These are phyloP conservation scores for Penicillium sp. DNA, from an alignment of 2,329 filamentous ascomycete species.

Conservation along the genomic window DNA sequence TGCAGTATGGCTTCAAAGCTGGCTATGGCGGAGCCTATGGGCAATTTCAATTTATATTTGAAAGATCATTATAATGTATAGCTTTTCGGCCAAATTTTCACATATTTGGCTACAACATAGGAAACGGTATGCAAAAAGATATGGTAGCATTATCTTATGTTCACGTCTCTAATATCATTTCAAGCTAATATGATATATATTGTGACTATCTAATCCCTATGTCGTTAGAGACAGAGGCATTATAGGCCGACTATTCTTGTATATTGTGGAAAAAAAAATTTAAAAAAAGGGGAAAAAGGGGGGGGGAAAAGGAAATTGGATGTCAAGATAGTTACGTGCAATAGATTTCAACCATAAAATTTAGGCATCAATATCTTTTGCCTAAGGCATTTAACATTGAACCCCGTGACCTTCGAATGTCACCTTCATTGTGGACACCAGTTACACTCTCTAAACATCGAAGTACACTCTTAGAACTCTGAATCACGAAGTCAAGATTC, in stretches of 20 bases:
- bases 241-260: too few species aligned
- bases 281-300: too few species aligned
- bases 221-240: neutral
- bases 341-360: neutral
- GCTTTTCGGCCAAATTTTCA: neutral
- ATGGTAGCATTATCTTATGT: too few species aligned
- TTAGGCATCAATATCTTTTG: neutral
- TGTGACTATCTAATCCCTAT: neutral
- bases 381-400: neutral
- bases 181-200: neutral
- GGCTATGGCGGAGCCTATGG: too few species aligned
- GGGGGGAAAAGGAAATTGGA: too few species aligned
- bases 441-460: neutral
- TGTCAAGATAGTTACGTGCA: too few species aligned
- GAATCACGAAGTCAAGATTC: neutral
- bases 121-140: neutral
- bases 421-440: constrained; percentile 1
- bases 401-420: neutral
- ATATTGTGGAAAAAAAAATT: neutral
- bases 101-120: too few species aligned
- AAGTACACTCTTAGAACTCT: neutral
- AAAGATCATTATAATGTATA: too few species aligned
- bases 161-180: neutral
- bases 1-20: neutral
- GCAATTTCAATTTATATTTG: too few species aligned